phyloP scores from a whole-genome alignment of 208 protist genomes.

The Borovskyia barvae region DNA sequence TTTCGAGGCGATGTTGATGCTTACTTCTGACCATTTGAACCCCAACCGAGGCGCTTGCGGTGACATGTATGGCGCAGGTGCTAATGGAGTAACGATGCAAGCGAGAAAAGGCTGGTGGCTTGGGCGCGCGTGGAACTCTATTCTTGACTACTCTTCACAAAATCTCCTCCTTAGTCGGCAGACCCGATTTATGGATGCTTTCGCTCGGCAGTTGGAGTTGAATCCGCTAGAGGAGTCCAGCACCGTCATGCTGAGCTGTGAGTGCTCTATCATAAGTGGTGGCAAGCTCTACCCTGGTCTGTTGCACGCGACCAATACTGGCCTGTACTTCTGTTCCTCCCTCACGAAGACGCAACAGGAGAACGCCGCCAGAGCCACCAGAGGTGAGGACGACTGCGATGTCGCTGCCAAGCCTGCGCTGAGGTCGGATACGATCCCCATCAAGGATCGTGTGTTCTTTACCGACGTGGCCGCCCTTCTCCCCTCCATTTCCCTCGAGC shows the following conservation, averaged over 20 bases:
- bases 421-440: constrained; percentile 24
- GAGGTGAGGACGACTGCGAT: not conserved
- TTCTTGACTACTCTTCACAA: constrained; percentile 13
- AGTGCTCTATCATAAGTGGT: constrained; percentile 46
- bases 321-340: constrained; percentile 50
- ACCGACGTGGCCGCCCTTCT: constrained; percentile 47
- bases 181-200: constrained; percentile 34
- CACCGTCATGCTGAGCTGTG: constrained; percentile 42
- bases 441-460: constrained; percentile 51
- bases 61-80: not conserved
- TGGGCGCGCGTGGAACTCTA: constrained; percentile 25
- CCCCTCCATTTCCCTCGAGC: constrained; percentile 41
- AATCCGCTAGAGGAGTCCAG: constrained; percentile 27
- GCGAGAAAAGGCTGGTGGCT: constrained; percentile 12
- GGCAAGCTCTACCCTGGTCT: constrained; percentile 31
- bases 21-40: constrained; percentile 8
- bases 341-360: not conserved
- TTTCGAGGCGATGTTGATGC: constrained; percentile 31
- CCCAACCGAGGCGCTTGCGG: not conserved
- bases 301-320: constrained; percentile 44
- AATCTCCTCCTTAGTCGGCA: constrained; percentile 22
- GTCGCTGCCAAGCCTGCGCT: no score
- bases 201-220: constrained; percentile 55
- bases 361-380: constrained; percentile 1
- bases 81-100: not conserved